Conservation (phyloP, 768 basidiomycete species). For the Naganishia kalamii region DNA sequence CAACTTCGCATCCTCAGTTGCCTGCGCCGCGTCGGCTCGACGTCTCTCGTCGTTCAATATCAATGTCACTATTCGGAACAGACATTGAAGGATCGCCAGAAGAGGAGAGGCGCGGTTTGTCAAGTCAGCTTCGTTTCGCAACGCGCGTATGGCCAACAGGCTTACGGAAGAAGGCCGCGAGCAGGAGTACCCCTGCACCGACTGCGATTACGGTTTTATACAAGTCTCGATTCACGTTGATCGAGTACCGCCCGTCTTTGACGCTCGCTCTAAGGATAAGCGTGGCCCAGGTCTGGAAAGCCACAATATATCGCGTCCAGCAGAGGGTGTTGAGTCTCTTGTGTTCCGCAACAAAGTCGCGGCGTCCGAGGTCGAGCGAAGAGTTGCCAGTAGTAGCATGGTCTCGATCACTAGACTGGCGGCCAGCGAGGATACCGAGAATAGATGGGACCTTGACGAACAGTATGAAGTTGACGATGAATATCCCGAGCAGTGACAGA, state of each 20-base stretch:
- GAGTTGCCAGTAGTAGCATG: not conserved
- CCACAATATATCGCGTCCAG: not conserved
- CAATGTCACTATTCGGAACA: too few species aligned
- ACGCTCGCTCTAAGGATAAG: not conserved
- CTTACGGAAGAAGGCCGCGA: not conserved
- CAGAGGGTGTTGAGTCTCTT: not conserved
- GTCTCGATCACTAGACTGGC: not conserved
- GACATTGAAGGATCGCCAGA: too few species aligned
- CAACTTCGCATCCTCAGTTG: too few species aligned
- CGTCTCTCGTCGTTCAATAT: too few species aligned
- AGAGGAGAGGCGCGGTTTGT: too few species aligned
- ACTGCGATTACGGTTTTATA: not conserved
- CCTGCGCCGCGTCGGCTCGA: too few species aligned
- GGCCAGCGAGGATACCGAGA: not conserved
- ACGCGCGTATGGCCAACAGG: too few species aligned
- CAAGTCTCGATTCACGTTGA: not conserved
- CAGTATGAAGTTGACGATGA: not conserved
- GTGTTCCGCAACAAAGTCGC: not conserved
- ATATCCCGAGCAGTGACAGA: not conserved
- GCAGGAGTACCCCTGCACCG: not conserved
- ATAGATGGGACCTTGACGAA: not conserved
- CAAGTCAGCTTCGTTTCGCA: too few species aligned
- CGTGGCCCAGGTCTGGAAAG: not conserved
- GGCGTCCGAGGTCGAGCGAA: not conserved
- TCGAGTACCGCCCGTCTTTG: not conserved